Percentiles rank a stretch among this genome's conserved stretches.
These are phyloP conservation scores for Talaromyces sp. DNA, from an alignment of 2,329 filamentous ascomycete species.

Conservation along the genomic window DNA sequence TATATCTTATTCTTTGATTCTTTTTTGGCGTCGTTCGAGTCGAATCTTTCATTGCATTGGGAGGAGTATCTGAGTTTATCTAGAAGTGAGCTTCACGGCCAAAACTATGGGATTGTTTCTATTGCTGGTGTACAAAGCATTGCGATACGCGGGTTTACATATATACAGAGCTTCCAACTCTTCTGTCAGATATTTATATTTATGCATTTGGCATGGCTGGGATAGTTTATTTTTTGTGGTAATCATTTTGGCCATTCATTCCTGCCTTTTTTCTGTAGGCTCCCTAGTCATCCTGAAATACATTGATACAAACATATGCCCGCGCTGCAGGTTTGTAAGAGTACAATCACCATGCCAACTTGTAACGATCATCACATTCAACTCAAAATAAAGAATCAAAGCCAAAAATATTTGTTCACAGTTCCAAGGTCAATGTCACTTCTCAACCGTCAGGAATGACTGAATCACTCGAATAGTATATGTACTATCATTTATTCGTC, in stretches of 20 bases:
- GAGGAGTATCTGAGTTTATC: slow-evolving; percentile 7
- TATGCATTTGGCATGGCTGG: not conserved
- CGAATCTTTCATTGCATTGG: slow-evolving; percentile 8
- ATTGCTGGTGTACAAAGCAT: not conserved
- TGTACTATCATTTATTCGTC: not conserved
- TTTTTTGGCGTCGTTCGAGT: not conserved
- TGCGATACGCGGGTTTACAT: not conserved
- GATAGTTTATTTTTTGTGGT: not conserved
- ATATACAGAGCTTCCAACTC: not conserved
- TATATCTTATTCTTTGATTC: slow-evolving; percentile 1
- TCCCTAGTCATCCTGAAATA: not conserved
- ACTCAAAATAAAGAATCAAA: not conserved
- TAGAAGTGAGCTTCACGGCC: not conserved
- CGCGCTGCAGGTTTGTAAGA: not conserved
- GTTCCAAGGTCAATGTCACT: not conserved
- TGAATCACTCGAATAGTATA: not conserved
- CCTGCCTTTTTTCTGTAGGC: not conserved
- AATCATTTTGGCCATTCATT: not conserved
- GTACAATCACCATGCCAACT: not conserved
- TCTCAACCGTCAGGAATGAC: not conserved
- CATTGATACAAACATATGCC: not conserved
- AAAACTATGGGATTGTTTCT: not conserved
- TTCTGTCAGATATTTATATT: not conserved
- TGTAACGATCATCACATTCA: not conserved
- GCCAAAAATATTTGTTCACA: not conserved